Base-by-base conservation (phyloP, 2,329 filamentous ascomycete genomes). In the Aspergillus novoparasiticus region DNA sequence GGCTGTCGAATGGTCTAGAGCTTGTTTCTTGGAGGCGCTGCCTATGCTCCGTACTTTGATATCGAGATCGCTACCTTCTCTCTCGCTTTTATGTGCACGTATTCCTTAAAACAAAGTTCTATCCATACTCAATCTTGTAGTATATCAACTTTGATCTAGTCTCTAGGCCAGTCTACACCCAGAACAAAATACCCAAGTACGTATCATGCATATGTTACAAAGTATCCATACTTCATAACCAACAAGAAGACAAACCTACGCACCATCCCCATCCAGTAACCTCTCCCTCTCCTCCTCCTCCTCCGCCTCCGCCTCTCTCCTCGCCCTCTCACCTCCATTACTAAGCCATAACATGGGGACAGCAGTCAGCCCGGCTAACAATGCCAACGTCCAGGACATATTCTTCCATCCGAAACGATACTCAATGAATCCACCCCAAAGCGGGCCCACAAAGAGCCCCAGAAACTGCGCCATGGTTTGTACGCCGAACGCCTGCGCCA, bases 401-500 rank as follows among this genome's bases (percentile, higher is more conserved):
- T 63, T 63, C 26, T 64, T 63, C 77, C 76, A 79, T 32, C 75
- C 74, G 57, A 71, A 73, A 36, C 68, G 61, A 64, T 71, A 71
- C 64, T 74, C 71, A 19, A 77, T 68, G 56, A 78, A 70, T 1
- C 87, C 87, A 9, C 83, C 84, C 57, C 87, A 72, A 16, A 89
- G 71, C 0, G 88, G 88, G 0, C 89, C 89, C 6, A 89, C 59
- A 0, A 87, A 84, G 58, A 90, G 75, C 0, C 89, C 88, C 0
- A 80, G 75, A 63, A 84, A 85, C 72, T 88, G 90, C 0, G 87
- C 81, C 80, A 89, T 83, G n/a, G 83, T 86, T 68, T 86, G 88
- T 63, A 90, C 77, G 3, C 85, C 87, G 71, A 89, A 90, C 0
- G 90, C 79, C 73, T 90, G 88, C 2, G 87, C 87, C 70, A 89